phyloP scores from a whole-genome alignment of 441 rosid genomes.

The Adansonia grandidieri region DNA sequence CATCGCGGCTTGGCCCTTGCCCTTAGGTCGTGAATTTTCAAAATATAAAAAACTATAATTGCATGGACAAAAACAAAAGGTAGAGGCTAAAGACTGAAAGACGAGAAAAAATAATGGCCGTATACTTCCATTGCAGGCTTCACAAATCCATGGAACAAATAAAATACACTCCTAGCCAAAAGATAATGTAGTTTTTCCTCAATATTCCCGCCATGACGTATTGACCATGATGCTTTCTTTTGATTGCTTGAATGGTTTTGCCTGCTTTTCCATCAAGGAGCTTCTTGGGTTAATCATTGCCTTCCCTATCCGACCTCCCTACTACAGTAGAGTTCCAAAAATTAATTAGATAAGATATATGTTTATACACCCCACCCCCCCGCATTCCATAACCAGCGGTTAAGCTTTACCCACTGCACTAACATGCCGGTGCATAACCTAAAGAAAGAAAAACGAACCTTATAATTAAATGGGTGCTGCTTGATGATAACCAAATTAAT shows the following conservation, averaged over 20 bases:
- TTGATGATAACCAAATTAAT: too few species aligned
- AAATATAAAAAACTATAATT: neutral
- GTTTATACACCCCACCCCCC: neutral
- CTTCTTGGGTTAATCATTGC: conserved; percentile 13
- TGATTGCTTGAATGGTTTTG: neutral
- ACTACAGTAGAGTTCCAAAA: neutral
- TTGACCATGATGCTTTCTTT: neutral
- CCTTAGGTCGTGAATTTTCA: too few species aligned
- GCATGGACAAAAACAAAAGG: conserved; percentile 6
- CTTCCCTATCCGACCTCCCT: neutral
- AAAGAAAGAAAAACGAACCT: neutral
- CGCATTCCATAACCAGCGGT: neutral
- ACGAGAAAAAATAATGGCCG: conserved; percentile 14
- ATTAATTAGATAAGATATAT: neutral
- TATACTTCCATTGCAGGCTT: conserved; percentile 23
- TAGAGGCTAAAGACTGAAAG: neutral
- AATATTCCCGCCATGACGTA: neutral
- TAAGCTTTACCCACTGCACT: conserved; percentile 21
- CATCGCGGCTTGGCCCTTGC: neutral
- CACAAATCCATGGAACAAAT: neutral
- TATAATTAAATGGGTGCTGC: neutral
- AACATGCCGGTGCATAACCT: neutral
- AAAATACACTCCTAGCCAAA: neutral
- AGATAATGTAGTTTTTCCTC: neutral
- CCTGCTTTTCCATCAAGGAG: neutral